phyloP scores from a whole-genome alignment of 2,329 filamentous ascomycete species.

The Canariomyces notabilis region DNA sequence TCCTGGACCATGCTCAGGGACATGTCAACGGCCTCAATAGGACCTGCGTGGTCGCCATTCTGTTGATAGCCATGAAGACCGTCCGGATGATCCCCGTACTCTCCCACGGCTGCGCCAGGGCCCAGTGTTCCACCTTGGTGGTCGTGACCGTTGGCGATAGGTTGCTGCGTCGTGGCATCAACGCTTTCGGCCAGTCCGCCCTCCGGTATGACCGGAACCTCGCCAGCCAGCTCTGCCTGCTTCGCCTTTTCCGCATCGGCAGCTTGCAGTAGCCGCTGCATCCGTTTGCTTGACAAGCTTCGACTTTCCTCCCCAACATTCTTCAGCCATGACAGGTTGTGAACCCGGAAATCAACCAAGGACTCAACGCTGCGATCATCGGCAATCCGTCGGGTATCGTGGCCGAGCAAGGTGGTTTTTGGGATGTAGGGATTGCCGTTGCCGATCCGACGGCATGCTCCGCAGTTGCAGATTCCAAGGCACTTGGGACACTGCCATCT shows the following conservation, averaged over 20 bases:
- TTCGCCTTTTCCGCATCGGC: constrained; percentile 55
- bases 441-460: constrained; percentile 61
- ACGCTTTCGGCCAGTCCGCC: constrained; percentile 26
- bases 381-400: constrained; percentile 84
- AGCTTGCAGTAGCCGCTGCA: constrained; percentile 51
- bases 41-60: constrained; percentile 22
- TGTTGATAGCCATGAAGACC: constrained; percentile 16
- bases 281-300: constrained; percentile 52
- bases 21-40: constrained; percentile 29
- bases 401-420: constrained; percentile 80
- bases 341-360: constrained; percentile 83
- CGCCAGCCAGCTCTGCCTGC: constrained; percentile 29
- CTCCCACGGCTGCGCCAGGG: constrained; percentile 14
- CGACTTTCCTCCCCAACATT: constrained; percentile 53
- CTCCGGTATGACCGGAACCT: constrained; percentile 23
- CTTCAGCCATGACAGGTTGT: constrained; percentile 80
- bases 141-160: constrained; percentile 27
- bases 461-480: constrained; percentile 80
- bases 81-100: constrained; percentile 13
- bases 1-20: constrained; percentile 30
- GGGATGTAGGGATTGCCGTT: constrained; percentile 83
- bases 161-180: constrained; percentile 27
- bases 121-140: constrained; percentile 34
- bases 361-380: constrained; percentile 87
- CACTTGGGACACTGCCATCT: constrained; percentile 90